Conservation (phyloP, 2,329 filamentous ascomycete genomes). For the Colletotrichum phormii region DNA sequence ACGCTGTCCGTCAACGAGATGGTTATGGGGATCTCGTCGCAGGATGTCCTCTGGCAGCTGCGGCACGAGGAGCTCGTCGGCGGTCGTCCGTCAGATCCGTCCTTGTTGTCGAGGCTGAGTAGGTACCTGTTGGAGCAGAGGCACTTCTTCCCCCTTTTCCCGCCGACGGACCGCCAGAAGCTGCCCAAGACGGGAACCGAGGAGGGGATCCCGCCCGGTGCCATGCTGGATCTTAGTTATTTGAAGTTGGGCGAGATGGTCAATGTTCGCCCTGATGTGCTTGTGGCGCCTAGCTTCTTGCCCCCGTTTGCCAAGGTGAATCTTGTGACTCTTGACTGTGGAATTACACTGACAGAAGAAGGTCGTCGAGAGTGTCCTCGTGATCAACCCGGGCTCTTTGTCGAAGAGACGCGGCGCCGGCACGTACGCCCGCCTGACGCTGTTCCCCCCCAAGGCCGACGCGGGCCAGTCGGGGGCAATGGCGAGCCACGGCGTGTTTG, state of each 20-base stretch:
- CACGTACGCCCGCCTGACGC: conserved; percentile 83
- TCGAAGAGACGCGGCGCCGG: conserved; percentile 88
- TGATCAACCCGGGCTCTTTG: conserved; percentile 89
- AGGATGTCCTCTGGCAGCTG: conserved; percentile 87
- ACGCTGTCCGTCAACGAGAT: conserved; percentile 89
- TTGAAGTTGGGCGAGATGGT: conserved; percentile 92
- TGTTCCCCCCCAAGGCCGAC: conserved; percentile 74
- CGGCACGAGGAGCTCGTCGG: conserved; percentile 78
- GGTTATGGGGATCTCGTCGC: conserved; percentile 82
- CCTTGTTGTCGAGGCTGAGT: conserved; percentile 77
- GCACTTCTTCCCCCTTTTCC: conserved; percentile 91
- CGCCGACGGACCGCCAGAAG: conserved; percentile 76
- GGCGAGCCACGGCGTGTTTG: conserved; percentile 81
- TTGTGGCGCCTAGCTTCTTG: conserved; percentile 84
- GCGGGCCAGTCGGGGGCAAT: conserved; percentile 67
- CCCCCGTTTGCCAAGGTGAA: conserved; percentile 89
- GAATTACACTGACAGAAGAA: conserved; percentile 49
- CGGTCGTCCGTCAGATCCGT: conserved; percentile 65
- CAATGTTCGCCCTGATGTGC: conserved; percentile 84
- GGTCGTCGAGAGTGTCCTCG: conserved; percentile 90
- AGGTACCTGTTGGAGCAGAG: conserved; percentile 88
- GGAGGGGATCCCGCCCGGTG: conserved; percentile 74
- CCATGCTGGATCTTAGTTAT: conserved; percentile 85
- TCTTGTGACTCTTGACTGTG: background rate
- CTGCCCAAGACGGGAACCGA: conserved; percentile 73